phyloP scores from a whole-genome alignment of 2,329 filamentous ascomycete genomes.

The Fusarium transvaalense region DNA sequence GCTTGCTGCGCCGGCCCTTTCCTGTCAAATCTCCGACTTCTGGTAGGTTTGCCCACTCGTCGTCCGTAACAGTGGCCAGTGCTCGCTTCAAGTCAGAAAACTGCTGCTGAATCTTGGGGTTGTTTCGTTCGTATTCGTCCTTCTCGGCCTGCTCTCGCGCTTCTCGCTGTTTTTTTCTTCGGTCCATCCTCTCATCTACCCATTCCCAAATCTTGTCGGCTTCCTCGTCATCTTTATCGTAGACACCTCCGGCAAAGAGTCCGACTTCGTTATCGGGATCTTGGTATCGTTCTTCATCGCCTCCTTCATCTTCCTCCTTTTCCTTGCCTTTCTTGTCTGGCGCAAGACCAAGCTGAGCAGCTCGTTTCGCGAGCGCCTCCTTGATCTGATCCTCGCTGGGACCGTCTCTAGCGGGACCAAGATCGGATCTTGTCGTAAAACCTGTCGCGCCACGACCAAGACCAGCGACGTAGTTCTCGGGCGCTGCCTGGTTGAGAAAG shows the following conservation, averaged over 20 bases:
- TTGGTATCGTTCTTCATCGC: constrained; percentile 86
- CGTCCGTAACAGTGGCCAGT: constrained; percentile 87
- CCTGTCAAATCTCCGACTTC: constrained; percentile 97
- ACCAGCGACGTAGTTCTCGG: constrained; percentile 93
- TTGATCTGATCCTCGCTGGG: constrained; percentile 99
- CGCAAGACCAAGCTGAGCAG: constrained; percentile 80
- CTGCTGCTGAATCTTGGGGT: constrained; percentile 97
- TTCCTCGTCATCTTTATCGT: constrained; percentile 98
- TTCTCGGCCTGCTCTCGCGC: constrained; percentile 89
- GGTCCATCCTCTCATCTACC: constrained; percentile 97
- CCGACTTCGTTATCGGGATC: constrained; percentile 98
- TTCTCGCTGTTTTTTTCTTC: constrained; percentile 92
- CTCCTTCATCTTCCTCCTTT: constrained; percentile 79
- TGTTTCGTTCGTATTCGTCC: constrained; percentile 96
- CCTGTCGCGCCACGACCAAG: constrained; percentile 97
- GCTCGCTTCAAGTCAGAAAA: constrained; percentile 96
- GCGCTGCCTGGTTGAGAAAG: constrained; percentile 87
- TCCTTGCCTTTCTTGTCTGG: constrained; percentile 77
- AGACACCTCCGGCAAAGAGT: constrained; percentile 93
- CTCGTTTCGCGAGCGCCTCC: constrained; percentile 93
- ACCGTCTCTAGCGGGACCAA: constrained; percentile 93
- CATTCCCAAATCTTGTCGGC: constrained; percentile 95
- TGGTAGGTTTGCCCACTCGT: constrained; percentile 95
- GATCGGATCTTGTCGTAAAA: constrained; percentile 96
- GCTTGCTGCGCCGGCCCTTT: constrained; percentile 87